Evolutionary conservation across 768 basidiomycete species (phyloP).

Genomic region (Tubosaeta sp.): DNA sequence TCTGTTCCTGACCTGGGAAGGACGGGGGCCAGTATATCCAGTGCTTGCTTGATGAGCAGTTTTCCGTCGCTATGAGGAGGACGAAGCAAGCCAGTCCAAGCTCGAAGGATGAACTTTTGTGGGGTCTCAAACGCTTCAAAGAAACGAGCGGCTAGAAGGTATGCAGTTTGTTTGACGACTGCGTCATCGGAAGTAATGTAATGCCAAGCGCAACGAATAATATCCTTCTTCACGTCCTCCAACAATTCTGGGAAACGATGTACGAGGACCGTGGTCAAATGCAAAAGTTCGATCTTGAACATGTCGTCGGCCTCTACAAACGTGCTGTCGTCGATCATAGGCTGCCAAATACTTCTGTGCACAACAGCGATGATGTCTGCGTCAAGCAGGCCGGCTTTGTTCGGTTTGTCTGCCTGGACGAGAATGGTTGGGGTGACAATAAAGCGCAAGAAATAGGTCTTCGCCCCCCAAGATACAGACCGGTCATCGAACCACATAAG

Average conservation of each 20-base stretch:
- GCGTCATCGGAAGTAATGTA: constrained; percentile 83
- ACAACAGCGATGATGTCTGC: constrained; percentile 64
- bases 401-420: constrained; percentile 59
- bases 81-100: constrained; percentile 87
- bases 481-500: constrained; percentile 75
- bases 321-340: constrained; percentile 52
- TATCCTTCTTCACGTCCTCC: constrained; percentile 79
- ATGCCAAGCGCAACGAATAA: constrained; percentile 92
- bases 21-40: constrained; percentile 81
- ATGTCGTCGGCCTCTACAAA: constrained; percentile 70
- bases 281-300: constrained; percentile 86
- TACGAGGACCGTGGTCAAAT: constrained; percentile 84
- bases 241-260: constrained; percentile 80
- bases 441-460: constrained; percentile 73
- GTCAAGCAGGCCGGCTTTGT: constrained; percentile 63
- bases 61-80: constrained; percentile 77
- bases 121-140: constrained; percentile 87
- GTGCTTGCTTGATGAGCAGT: constrained; percentile 73
- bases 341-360: constrained; percentile 77
- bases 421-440: constrained; percentile 85
- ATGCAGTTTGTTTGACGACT: constrained; percentile 89
- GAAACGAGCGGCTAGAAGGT: constrained; percentile 87
- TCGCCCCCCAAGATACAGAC: constrained; percentile 65
- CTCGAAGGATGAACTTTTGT: constrained; percentile 82
- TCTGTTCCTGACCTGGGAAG: constrained; percentile 66